A percentile compares a stretch with the other conserved stretches of the same genome.
phyloP scores from a whole-genome alignment of 495 filamentous ascomycete genomes.

The Penicillium chermesinum region DNA sequence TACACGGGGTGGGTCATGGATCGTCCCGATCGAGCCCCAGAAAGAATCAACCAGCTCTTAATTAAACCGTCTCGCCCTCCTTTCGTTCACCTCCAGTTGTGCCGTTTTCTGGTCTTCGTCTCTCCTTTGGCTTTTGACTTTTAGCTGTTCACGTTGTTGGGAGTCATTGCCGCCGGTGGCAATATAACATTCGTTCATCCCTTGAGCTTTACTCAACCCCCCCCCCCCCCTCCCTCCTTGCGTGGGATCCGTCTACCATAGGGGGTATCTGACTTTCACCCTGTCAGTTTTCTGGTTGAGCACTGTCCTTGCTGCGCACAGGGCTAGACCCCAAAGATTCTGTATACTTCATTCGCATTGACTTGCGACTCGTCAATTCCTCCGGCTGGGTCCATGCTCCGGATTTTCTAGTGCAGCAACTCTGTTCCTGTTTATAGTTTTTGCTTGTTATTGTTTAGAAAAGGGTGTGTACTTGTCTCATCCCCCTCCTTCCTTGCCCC shows the following conservation, averaged over 20 bases:
- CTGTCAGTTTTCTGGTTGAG: conserved; percentile 9
- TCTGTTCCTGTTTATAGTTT: conserved; percentile 28
- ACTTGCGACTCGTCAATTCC: conserved; percentile 22
- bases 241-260: conserved; percentile 12
- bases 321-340: conserved; percentile 10
- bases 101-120: conserved; percentile 18
- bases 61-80: conserved; percentile 17
- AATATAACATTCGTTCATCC: conserved; percentile 24
- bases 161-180: conserved; percentile 30
- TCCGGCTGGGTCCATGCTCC: conserved; percentile 15
- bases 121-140: conserved; percentile 13
- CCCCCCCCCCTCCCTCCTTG: conserved; percentile 27
- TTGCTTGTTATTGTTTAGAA: conserved; percentile 10
- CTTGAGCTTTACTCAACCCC: conserved; percentile 10
- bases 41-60: conserved; percentile 23
- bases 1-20: too few species aligned
- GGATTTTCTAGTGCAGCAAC: conserved; percentile 14
- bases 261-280: conserved; percentile 8
- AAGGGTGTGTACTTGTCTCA: conserved; percentile 13
- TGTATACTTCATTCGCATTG: conserved; percentile 14
- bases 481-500: conserved; percentile 14
- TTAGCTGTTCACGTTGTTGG: neutral
- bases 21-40: conserved; percentile 31
- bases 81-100: conserved; percentile 17
- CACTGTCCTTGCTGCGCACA: conserved; percentile 35